phyloP scores from a whole-genome alignment of 768 basidiomycete genomes.

The Lyophyllum decastes region DNA sequence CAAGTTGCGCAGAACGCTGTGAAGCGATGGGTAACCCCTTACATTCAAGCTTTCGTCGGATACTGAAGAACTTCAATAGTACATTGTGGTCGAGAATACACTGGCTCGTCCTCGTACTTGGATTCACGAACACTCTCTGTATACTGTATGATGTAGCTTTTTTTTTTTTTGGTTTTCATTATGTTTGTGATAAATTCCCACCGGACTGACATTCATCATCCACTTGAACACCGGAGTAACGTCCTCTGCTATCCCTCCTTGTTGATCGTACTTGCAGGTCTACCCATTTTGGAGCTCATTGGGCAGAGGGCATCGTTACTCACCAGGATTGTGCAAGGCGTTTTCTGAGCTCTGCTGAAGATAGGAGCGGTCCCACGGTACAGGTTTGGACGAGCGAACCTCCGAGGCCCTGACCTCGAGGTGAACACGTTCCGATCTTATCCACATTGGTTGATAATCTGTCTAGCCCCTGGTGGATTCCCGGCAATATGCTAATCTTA shows the following conservation, averaged over 20 bases:
- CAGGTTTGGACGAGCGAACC: conserved; percentile 16
- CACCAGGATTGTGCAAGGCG: not conserved
- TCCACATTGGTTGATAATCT: conserved; percentile 37
- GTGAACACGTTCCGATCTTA: conserved; percentile 52
- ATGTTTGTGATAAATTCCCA: no score
- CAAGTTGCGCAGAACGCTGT: not conserved
- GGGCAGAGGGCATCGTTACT: not conserved
- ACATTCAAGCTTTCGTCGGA: not conserved
- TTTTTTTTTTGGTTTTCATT: no score
- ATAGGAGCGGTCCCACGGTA: conserved; percentile 14
- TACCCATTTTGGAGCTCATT: not conserved
- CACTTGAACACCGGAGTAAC: not conserved
- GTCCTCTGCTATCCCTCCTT: not conserved
- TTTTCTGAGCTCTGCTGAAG: not conserved
- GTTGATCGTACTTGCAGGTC: not conserved
- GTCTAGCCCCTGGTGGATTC: conserved; percentile 29
- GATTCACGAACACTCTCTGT: not conserved
- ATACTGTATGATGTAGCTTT: no score
- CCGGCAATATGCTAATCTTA: conserved; percentile 35
- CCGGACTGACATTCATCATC: not conserved
- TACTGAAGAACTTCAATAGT: not conserved
- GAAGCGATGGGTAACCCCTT: not conserved
- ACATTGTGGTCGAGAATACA: not conserved
- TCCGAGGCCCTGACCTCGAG: conserved; percentile 36
- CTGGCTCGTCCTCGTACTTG: not conserved